Evolutionary conservation across 768 basidiomycete genomes (phyloP), one percentile per base, ranked within the genome.

Genomic region (Tricholoma furcatifolium): DNA sequence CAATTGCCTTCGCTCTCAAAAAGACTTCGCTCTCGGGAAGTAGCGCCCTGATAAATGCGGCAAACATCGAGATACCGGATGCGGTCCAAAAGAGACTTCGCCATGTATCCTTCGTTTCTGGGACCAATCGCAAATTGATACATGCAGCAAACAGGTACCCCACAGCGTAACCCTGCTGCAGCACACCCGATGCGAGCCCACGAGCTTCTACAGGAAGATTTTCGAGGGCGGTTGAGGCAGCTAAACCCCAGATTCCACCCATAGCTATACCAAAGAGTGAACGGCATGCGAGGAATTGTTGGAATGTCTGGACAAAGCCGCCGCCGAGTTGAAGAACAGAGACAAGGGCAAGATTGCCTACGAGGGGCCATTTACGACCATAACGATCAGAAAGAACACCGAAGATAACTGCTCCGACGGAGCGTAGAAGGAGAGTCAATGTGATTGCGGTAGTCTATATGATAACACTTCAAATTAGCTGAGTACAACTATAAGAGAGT

Each of bases 321-420:
- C 84, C 83, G 0, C 84, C 89, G 20, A 97, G 80, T 62, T 93
- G 84, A 47, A 97, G 81, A 4, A 79, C 65, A 12, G 80, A 76
- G 55, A 92, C 81, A 43, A 94, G 64, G 21, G 92, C 41, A 18
- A 95, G 76, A 65, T 93, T 94, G 57, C 61, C 57, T 24, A 96
- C 83, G 4, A 95, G 76, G 4, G 93, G 93, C 93, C 93, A 98
- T 76, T 95, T 96, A 24, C 95, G 81, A 4, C 95, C 95, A 66
- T 76, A 96, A 3, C 95, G 83, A 66, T 97, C 95, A 1, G 88
- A 89, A n/a, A 87, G 60, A 39, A 93, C 66, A 42, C 93, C 93
- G 59, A 96, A 94, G 59, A 93, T 71, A 44, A 93, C 60, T 38
- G 89, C 88, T 31, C 88, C 89, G 46, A 80, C 72, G 4, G 90